A percentile compares a stretch with the other conserved stretches of the same genome.
phyloP scores from a whole-genome alignment of 306 rosid genomes.

The Cicer chorassanicum region DNA sequence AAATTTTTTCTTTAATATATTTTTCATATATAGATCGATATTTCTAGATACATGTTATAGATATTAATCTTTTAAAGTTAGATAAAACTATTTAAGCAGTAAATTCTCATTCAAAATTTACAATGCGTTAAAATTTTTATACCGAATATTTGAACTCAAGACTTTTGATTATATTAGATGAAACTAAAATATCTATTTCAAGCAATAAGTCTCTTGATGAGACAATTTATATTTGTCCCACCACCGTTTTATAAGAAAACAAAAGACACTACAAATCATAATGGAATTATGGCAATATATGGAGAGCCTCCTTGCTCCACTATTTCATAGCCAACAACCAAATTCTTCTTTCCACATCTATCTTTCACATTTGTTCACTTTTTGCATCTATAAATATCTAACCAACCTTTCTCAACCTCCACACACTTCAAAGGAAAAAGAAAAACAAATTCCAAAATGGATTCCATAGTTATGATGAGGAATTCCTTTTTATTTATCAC shows the following conservation, averaged over 20 bases:
- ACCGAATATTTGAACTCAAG: too few species aligned
- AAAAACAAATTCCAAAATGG: neutral
- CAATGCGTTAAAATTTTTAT: too few species aligned
- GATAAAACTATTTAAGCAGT: too few species aligned
- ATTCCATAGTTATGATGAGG: constrained; percentile 2
- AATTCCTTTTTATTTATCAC: constrained; percentile 20
- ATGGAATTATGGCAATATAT: constrained; percentile 2
- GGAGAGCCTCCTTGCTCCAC: constrained; percentile 20
- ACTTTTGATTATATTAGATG: too few species aligned
- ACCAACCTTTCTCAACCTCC: constrained; percentile 17
- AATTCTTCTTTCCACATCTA: constrained; percentile 50
- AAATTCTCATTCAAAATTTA: too few species aligned
- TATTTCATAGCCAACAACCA: neutral
- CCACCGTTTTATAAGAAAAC: neutral
- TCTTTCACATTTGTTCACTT: constrained; percentile 1
- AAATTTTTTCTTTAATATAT: too few species aligned
- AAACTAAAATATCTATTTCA: too few species aligned
- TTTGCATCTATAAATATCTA: constrained; percentile 25
- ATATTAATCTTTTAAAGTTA: too few species aligned
- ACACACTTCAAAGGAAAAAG: neutral
- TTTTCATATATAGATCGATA: too few species aligned
- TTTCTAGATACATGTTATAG: too few species aligned
- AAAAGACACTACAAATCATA: neutral
- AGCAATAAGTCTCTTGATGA: too few species aligned
- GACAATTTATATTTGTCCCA: constrained; percentile 18